Evolutionary conservation across 192 early-diverging fungal genomes (phyloP).

Genomic region (Rhizophagus prolifer): DNA sequence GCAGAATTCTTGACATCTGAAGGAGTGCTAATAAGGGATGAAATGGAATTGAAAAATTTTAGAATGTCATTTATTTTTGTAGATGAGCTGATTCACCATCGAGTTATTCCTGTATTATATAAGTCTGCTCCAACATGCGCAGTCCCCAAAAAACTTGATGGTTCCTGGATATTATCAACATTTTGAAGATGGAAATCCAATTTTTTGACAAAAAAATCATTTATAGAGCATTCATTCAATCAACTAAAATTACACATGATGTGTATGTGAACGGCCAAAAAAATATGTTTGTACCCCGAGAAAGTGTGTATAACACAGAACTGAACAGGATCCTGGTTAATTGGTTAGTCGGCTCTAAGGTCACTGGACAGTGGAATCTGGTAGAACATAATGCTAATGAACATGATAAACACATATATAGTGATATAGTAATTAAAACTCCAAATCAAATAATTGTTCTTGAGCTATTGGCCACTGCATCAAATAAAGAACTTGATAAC

Average conservation of each 20-base stretch:
- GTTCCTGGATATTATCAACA: conserved; percentile 31
- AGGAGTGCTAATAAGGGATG: conserved; percentile 20
- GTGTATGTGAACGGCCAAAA: not conserved
- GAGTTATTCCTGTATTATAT: conserved; percentile 25
- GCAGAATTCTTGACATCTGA: conserved; percentile 20
- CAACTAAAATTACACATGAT: conserved; percentile 32
- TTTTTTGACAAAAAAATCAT: conserved; percentile 36
- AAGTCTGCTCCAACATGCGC: not conserved
- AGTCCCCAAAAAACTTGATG: conserved; percentile 24
- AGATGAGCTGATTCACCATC: conserved; percentile 15
- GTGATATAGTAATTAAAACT: conserved; percentile 29
- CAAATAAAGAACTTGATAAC: too few species aligned
- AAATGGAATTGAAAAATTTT: conserved; percentile 9
- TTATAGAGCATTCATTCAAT: not conserved
- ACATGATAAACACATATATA: conserved; percentile 19
- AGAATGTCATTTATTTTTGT: conserved; percentile 26
- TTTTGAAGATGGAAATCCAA: conserved; percentile 25
- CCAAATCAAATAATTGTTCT: not conserved
- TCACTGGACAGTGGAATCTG: conserved; percentile 34
- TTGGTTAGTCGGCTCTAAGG: conserved; percentile 31
- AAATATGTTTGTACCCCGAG: conserved; percentile 30
- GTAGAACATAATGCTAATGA: conserved; percentile 24
- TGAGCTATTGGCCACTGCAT: too few species aligned
- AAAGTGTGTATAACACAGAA: conserved; percentile 36
- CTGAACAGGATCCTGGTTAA: conserved; percentile 32